Percentiles rank a stretch among this genome's conserved stretches.
Evolutionary conservation across 2,329 filamentous ascomycete genomes (phyloP).

Genomic region (Xylaria sp.): DNA sequence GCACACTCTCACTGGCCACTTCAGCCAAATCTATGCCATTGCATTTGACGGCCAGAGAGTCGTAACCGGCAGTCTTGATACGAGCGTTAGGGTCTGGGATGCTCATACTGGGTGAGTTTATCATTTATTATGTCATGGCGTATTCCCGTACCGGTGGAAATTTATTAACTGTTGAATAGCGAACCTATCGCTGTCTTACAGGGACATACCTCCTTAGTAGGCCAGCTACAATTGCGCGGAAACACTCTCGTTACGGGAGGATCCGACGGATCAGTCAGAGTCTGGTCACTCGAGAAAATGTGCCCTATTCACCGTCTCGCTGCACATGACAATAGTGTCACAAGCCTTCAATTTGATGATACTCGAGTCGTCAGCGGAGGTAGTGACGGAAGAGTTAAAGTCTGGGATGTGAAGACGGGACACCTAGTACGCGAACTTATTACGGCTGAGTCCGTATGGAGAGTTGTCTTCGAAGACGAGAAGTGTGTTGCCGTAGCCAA

Average conservation of each 20-base stretch:
- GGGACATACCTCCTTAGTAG: slow-evolving; percentile 95
- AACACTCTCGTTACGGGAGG: slow-evolving; percentile 96
- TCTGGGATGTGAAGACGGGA: slow-evolving; percentile 96
- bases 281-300: slow-evolving; percentile 94
- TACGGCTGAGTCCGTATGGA: slow-evolving; percentile 93
- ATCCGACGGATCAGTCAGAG: slow-evolving; percentile 93
- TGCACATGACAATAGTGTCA: slow-evolving; percentile 98
- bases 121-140: slow-evolving; percentile 6
- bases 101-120: slow-evolving; percentile 77
- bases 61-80: slow-evolving; percentile 95
- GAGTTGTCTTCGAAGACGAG: slow-evolving; percentile 97
- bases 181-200: slow-evolving; percentile 92
- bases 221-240: slow-evolving; percentile 94
- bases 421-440: slow-evolving; percentile 91
- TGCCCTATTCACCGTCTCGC: slow-evolving; percentile 93
- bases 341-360: slow-evolving; percentile 96
- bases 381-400: slow-evolving; percentile 96
- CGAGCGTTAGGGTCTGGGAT: slow-evolving; percentile 97
- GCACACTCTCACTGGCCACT: slow-evolving; percentile 90
- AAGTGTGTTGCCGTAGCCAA: slow-evolving; percentile 97
- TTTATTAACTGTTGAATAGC: slow-evolving; percentile 54
- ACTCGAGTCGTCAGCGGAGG: slow-evolving; percentile 95
- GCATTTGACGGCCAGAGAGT: slow-evolving; percentile 95
- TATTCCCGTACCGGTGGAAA: not conserved
- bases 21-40: slow-evolving; percentile 98